Evolutionary conservation across 1,284 basidiomycete genomes (phyloP).

Genomic region (Ceratobasidium sp.): DNA sequence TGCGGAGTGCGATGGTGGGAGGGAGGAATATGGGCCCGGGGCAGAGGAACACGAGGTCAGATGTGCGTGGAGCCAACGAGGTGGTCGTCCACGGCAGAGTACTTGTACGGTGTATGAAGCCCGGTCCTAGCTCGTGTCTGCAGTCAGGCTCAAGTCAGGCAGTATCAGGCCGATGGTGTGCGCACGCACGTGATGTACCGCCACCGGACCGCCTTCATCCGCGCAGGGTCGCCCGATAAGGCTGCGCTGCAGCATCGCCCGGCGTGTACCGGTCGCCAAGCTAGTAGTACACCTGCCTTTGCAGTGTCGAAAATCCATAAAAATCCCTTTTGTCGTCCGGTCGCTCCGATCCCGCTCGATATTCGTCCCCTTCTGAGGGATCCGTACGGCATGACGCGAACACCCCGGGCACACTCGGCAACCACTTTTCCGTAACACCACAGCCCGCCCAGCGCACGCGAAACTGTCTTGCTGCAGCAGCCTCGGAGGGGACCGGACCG

Average conservation of each 20-base stretch:
- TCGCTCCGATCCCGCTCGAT: background rate
- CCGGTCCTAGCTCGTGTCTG: slow-evolving; percentile 14
- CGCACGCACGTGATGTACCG: slow-evolving; percentile 1
- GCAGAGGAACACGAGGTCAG: slow-evolving; percentile 28
- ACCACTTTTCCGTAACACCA: background rate
- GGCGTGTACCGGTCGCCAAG: background rate
- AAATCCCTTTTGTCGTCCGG: background rate
- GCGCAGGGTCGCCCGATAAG: background rate
- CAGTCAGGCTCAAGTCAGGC: slow-evolving; percentile 8
- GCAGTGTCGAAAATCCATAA: background rate
- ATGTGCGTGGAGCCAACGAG: slow-evolving; percentile 26
- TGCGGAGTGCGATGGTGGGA: slow-evolving; percentile 5
- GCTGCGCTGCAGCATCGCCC: background rate
- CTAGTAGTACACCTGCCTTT: background rate
- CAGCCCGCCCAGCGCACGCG: background rate
- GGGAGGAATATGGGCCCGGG: slow-evolving; percentile 22
- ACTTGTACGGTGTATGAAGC: background rate
- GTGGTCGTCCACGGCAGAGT: background rate
- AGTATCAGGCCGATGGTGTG: background rate
- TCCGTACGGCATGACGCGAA: background rate
- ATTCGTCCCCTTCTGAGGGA: too few relatives aligned
- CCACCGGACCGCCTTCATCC: background rate
- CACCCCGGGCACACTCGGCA: too few relatives aligned
- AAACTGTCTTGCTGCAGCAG: background rate
- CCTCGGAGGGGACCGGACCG: slow-evolving; percentile 14